These are phyloP conservation scores for Rubroshorea leprosula DNA, from an alignment of 345 rosid species.

Conservation along the genomic window DNA sequence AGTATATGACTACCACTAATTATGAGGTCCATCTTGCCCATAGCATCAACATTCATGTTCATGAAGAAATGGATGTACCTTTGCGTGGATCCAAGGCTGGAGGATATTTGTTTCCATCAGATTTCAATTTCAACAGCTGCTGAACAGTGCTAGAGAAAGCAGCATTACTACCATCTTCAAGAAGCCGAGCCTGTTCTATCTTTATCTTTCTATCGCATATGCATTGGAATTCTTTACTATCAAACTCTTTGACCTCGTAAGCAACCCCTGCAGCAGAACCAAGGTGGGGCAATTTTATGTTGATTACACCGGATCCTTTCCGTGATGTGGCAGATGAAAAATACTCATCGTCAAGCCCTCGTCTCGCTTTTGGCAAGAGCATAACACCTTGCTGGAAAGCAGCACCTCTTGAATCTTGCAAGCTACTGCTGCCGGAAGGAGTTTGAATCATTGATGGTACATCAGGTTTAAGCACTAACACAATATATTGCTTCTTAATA, in stretches of 20 bases:
- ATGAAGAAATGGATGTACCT: constrained; percentile 40
- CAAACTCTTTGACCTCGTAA: constrained; percentile 77
- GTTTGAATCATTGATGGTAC: constrained; percentile 37
- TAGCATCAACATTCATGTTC: background rate
- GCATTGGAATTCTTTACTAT: constrained; percentile 54
- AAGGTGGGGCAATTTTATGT: constrained; percentile 55
- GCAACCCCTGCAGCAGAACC: constrained; percentile 78
- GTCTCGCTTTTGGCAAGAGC: constrained; percentile 72
- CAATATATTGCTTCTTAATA: constrained; percentile 52
- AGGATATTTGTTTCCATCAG: constrained; percentile 66
- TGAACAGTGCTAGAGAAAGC: constrained; percentile 91
- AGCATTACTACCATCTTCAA: constrained; percentile 49
- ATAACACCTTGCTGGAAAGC: constrained; percentile 48
- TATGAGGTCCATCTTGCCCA: too few relatives aligned
- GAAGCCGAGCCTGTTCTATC: constrained; percentile 62
- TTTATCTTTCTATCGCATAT: constrained; percentile 55
- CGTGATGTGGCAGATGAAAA: constrained; percentile 39
- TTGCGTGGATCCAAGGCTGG: constrained; percentile 66
- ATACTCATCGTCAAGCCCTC: constrained; percentile 60
- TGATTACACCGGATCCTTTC: constrained; percentile 60
- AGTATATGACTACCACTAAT: too few relatives aligned
- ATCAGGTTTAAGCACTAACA: constrained; percentile 74
- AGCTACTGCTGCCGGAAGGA: constrained; percentile 33
- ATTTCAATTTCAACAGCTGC: constrained; percentile 52
- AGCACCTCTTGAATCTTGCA: constrained; percentile 44